phyloP scores from a whole-genome alignment of 225 moss, liverwort and hornwort genomes.

The Asterella californica region DNA sequence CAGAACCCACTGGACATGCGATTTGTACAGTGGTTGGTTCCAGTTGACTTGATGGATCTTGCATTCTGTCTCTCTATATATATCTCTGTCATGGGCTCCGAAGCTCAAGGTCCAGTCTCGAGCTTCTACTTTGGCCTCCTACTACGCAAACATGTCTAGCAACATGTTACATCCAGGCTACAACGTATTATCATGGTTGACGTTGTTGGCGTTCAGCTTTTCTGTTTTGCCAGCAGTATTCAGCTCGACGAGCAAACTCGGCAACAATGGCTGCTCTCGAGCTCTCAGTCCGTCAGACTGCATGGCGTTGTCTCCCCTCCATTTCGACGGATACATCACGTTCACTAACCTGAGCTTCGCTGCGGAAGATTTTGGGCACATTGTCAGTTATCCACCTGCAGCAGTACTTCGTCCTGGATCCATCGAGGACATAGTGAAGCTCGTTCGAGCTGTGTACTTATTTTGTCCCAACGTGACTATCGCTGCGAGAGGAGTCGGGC shows the following conservation, averaged over 20 bases:
- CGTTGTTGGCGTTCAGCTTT: slow-evolving; percentile 1
- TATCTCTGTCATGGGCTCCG: no score
- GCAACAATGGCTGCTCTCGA: slow-evolving; percentile 9
- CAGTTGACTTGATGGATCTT: no score
- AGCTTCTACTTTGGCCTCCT: no score
- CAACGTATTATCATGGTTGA: neutral
- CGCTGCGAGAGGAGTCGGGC: slow-evolving; percentile 71
- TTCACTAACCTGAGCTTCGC: slow-evolving; percentile 33
- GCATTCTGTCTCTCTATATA: no score
- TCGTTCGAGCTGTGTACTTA: slow-evolving; percentile 40
- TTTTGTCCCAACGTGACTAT: slow-evolving; percentile 46
- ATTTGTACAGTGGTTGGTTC: no score
- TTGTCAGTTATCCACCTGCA: slow-evolving; percentile 42
- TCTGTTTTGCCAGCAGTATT: neutral
- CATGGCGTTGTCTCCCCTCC: slow-evolving; percentile 15
- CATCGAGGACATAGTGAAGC: slow-evolving; percentile 42
- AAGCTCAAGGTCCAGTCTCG: no score
- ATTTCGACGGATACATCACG: slow-evolving; percentile 18
- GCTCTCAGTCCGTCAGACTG: slow-evolving; percentile 22
- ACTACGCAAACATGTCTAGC: no score
- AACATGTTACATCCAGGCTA: no score
- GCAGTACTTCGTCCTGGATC: slow-evolving; percentile 62
- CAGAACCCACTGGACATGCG: no score
- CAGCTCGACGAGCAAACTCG: neutral
- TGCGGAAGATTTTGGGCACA: slow-evolving; percentile 55